Base-by-base conservation (phyloP, 2,329 filamentous ascomycete species). In the Emergomyces africanus region DNA sequence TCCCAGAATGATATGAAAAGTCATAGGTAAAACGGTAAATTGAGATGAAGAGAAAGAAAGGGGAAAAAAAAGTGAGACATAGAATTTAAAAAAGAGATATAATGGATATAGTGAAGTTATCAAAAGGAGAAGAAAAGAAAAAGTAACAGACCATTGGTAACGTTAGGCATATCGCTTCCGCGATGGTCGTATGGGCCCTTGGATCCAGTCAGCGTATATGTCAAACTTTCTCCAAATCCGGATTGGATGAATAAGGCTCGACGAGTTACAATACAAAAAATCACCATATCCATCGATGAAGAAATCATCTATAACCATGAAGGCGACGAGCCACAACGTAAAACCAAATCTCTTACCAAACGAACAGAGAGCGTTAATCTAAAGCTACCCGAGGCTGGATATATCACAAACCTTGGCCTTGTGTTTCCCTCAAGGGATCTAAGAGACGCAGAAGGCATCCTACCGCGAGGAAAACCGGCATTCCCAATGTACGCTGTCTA, bases 251-350 rank as follows among this genome's bases (percentile, higher is more conserved):
- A 77, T 70, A 97, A 96, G 73, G 91, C 92, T 54, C 89, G 86
- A 71, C 89, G 89, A 70, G 91, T 97, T 57, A 92, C 89, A 49
- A 95, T 99, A 68, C 87, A 91, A 69, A 94, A 94, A 69, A 94
- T 99, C 65, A 96, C 90, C 1, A 85, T 97, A 48, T 84, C 85
- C 14, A 95, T 99, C 66, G 94, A 97, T 69, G 94, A 99, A 74
- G 92, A 97, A 71, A 95, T 97, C 61, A 95, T 94, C n/a, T 99
- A 89, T 75, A 97, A 99, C 65, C 94, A 94, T 35, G 92, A 97
- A 74, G 94, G 94, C 54, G 94, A 97, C 69, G 94, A 97, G 70
- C 90, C 91, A 33, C 88, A 88, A 37, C 89, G 89, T 64, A 96
- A 95, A 73, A 79, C 90, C 65, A 96, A 95, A 73, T 88, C 86